Evolutionary conservation across 805 yeast genomes (phyloP).

Genomic region (Nakazawaea populi): DNA sequence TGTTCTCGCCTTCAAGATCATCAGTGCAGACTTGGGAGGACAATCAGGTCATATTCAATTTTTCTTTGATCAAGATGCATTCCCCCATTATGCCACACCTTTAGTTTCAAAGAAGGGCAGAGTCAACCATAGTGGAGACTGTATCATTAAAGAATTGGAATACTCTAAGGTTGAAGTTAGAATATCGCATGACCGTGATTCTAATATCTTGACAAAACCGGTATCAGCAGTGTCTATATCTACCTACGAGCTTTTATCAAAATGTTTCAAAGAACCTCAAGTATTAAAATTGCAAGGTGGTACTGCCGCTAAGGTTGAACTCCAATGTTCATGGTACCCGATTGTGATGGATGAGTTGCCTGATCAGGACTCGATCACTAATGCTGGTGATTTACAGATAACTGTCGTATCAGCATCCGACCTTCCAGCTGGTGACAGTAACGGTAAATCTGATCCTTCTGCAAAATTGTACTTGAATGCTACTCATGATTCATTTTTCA

Average conservation of each 20-base stretch:
- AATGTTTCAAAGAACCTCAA: constrained; percentile 58
- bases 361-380: constrained; percentile 65
- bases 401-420: constrained; percentile 58
- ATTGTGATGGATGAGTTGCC: constrained; percentile 55
- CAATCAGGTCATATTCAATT: constrained; percentile 65
- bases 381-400: constrained; percentile 65
- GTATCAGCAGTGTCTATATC: constrained; percentile 62
- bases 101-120: constrained; percentile 34
- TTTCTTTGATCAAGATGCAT: constrained; percentile 71
- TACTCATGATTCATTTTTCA: constrained; percentile 49
- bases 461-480: constrained; percentile 64
- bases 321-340: constrained; percentile 79
- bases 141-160: constrained; percentile 68
- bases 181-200: constrained; percentile 47
- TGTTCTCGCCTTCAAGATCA: constrained; percentile 61
- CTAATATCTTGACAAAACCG: constrained; percentile 50
- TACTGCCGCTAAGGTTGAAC: constrained; percentile 43
- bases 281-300: constrained; percentile 50
- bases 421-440: constrained; percentile 80
- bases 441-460: constrained; percentile 94
- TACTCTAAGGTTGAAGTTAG: constrained; percentile 64
- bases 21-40: constrained; percentile 50
- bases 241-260: constrained; percentile 57
- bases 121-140: constrained; percentile 57
- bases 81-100: constrained; percentile 54